These are phyloP conservation scores for Grigorovia transvaalensis DNA, from an alignment of 805 yeast genomes.

Conservation along the genomic window DNA sequence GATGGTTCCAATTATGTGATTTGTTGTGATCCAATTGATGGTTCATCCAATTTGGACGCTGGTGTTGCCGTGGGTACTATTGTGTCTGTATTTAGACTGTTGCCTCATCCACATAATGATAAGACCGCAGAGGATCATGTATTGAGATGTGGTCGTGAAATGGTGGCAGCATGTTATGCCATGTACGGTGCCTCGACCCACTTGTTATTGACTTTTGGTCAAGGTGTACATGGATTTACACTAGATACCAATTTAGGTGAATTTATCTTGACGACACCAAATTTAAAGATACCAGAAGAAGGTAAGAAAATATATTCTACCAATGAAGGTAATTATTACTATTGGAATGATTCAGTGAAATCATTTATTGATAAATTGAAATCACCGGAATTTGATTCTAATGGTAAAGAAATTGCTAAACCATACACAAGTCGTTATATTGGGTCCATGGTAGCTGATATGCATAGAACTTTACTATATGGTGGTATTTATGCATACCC, in stretches of 20 bases:
- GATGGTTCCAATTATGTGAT: slow-evolving; percentile 54
- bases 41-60: slow-evolving; percentile 91
- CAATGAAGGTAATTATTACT: slow-evolving; percentile 85
- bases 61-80: slow-evolving; percentile 98
- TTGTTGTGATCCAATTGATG: slow-evolving; percentile 96
- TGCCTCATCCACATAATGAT: slow-evolving; percentile 65
- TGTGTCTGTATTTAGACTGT: slow-evolving; percentile 76
- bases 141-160: slow-evolving; percentile 79
- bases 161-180: slow-evolving; percentile 97
- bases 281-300: slow-evolving; percentile 51
- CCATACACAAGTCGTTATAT: slow-evolving; percentile 92
- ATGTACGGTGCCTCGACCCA: slow-evolving; percentile 98
- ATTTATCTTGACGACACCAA: slow-evolving; percentile 82
- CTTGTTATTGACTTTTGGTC: slow-evolving; percentile 81
- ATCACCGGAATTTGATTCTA: slow-evolving; percentile 50
- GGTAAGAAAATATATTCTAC: slow-evolving; percentile 72
- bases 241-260: slow-evolving; percentile 88
- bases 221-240: slow-evolving; percentile 90
- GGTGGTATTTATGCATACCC: slow-evolving; percentile 95
- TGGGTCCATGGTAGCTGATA: slow-evolving; percentile 98
- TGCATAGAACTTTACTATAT: slow-evolving; percentile 87
- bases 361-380: slow-evolving; percentile 65
- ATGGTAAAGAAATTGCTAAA: slow-evolving; percentile 25
- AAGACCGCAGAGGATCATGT: slow-evolving; percentile 57
- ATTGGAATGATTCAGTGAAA: slow-evolving; percentile 69